Conservation (phyloP, 1,284 basidiomycete genomes). For the Megacollybia platyphylla region DNA sequence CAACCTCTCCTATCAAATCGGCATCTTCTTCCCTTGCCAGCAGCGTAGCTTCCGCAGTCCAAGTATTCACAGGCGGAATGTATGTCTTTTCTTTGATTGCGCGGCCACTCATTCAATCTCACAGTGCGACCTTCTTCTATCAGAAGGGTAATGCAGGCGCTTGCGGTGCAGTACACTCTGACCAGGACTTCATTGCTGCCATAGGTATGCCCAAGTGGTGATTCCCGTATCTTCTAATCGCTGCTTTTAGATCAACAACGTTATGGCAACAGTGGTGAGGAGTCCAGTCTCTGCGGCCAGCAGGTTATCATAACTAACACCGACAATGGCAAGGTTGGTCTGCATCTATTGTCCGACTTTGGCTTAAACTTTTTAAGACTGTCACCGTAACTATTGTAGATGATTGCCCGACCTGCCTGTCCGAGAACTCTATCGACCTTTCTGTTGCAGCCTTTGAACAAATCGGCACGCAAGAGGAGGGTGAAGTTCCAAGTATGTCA, state of each 20-base stretch:
- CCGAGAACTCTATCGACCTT: conserved; percentile 65
- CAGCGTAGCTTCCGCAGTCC: neutral
- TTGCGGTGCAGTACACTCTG: conserved; percentile 57
- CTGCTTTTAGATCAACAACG: conserved; percentile 24
- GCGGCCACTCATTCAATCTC: conserved; percentile 6
- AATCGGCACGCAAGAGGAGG: conserved; percentile 42
- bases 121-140: conserved; percentile 59
- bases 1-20: neutral
- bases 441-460: conserved; percentile 60
- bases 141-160: conserved; percentile 63
- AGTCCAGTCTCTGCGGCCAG: conserved; percentile 53
- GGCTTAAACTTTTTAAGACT: conserved; percentile 12
- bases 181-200: conserved; percentile 61
- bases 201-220: conserved; percentile 27
- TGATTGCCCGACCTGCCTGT: conserved; percentile 73
- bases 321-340: conserved; percentile 32
- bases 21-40: neutral
- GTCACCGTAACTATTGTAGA: conserved; percentile 64
- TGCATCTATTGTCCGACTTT: conserved; percentile 1
- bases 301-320: conserved; percentile 53
- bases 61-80: conserved; percentile 27
- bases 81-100: conserved; percentile 18
- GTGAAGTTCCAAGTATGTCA: conserved; percentile 48
- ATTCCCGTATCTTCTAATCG: neutral
- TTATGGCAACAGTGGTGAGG: conserved; percentile 35